Evolutionary conservation across 345 rosid genomes (phyloP), one percentile per base, ranked within the genome.

Genomic region (Psidium guajava): DNA sequence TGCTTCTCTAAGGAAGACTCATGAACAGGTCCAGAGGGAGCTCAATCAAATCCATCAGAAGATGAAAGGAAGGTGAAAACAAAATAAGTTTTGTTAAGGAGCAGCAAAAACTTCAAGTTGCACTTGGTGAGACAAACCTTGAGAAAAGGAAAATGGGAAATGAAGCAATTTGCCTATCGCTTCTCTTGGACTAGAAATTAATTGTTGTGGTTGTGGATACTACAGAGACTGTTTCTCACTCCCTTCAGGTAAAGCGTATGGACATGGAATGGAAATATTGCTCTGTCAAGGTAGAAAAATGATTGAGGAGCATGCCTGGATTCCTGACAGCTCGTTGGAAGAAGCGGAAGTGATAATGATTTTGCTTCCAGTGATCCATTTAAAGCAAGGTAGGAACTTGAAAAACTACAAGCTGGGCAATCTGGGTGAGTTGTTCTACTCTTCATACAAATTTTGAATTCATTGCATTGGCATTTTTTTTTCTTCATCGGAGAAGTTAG

Each of bases 281-380:
- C 86, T 93, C 96, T 18, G 77, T 64, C n/a, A 93, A 91, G 86
- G 99, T 92, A 25, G 98, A 96, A 80, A 92, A 88, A 90, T 97
- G 88, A 88, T 97, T 83, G 98, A 97, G 92, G 92, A 96, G 94
- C 95, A 95, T 92, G 91, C 96, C 82, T 96, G 99, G 99, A 95
- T 97, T 89, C 89, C 92, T 81, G 91, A 86, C 99, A 93, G 85
- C 95, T 95, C 49, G 96, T 92, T 90, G 99, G 98, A 87, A 93
- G 94, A 92, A 91, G 92, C 64, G 98, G 98, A 84, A 97, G 98
- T 20, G 97, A 96, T 89, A 93, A 97, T 93, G 98, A 96, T 91
- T 96, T 97, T 87, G 89, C 82, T 84, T 91, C 98, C n/a, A 84
- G 91, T 84, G 93, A 96, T 89, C 96, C 98, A 42, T 49, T 44